These are phyloP conservation scores for Melocanna baccifera DNA, from an alignment of 176 grass and related monocot species.

Conservation along the genomic window DNA sequence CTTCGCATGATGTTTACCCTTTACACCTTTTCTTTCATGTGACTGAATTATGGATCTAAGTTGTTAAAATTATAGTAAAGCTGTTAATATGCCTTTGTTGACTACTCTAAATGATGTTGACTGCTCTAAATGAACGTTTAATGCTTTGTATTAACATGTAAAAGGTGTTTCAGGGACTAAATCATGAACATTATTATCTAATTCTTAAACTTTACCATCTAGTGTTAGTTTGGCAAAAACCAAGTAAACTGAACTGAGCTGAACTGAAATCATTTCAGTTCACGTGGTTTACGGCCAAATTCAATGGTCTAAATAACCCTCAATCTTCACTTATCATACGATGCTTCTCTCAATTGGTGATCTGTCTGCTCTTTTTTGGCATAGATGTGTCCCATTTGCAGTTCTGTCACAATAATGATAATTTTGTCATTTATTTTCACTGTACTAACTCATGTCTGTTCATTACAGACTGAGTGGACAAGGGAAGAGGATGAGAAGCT, in stretches of 20 bases:
- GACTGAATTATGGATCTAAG: not conserved
- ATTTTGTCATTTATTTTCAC: not conserved
- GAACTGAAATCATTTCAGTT: not conserved
- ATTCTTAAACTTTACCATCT: not conserved
- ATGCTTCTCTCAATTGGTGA: constrained; percentile 7
- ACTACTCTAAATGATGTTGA: too few species aligned
- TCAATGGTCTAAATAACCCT: not conserved
- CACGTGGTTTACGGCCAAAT: not conserved
- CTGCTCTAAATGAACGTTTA: not conserved
- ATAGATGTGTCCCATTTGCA: not conserved
- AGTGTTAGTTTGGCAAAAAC: not conserved
- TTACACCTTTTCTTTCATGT: not conserved
- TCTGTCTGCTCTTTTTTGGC: not conserved
- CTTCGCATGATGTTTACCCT: not conserved
- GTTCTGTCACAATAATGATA: not conserved
- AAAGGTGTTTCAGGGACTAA: not conserved
- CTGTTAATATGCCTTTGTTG: not conserved
- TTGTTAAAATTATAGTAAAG: not conserved
- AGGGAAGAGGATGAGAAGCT: constrained; percentile 97
- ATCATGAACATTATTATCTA: not conserved
- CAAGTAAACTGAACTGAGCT: not conserved
- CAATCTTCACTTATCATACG: not conserved
- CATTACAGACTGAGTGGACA: constrained; percentile 89
- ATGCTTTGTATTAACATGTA: not conserved
- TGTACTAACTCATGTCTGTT: constrained; percentile 24